phyloP scores from a whole-genome alignment of 2,329 filamentous ascomycete species.

The Fusarium dimerum region DNA sequence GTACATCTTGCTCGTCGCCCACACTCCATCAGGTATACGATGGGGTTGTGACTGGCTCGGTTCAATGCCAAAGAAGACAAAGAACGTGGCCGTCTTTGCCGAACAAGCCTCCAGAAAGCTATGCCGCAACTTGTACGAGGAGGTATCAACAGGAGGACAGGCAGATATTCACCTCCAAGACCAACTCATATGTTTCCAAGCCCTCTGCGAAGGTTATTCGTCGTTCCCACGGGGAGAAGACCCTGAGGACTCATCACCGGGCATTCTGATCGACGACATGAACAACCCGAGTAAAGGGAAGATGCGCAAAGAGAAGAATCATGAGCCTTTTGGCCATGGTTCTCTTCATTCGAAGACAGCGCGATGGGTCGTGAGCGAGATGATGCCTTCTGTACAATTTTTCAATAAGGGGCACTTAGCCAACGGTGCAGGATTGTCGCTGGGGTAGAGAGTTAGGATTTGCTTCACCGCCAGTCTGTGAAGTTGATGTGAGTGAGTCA shows the following conservation, averaged over 20 bases:
- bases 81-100: constrained; percentile 31
- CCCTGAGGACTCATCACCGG: constrained; percentile 15
- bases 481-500: not conserved
- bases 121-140: constrained; percentile 45
- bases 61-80: constrained; percentile 43
- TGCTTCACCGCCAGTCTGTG: not conserved
- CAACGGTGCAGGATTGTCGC: constrained; percentile 42
- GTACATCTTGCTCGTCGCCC: constrained; percentile 59
- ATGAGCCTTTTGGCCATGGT: constrained; percentile 57
- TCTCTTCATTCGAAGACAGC: constrained; percentile 60
- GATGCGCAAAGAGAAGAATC: constrained; percentile 45
- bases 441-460: constrained; percentile 11
- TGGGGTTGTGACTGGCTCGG: constrained; percentile 51
- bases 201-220: constrained; percentile 54
- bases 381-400: constrained; percentile 52
- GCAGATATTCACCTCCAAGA: constrained; percentile 62
- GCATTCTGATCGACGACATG: constrained; percentile 30
- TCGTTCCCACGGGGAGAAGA: constrained; percentile 41
- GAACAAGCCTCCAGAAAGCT: constrained; percentile 47
- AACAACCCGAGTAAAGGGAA: constrained; percentile 26
- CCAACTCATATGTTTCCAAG: constrained; percentile 62
- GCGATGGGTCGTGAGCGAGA: constrained; percentile 56
- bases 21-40: constrained; percentile 44
- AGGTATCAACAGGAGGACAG: constrained; percentile 45
- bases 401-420: constrained; percentile 53